phyloP scores from a whole-genome alignment of 768 basidiomycete genomes.

The Pleurotus platypus region DNA sequence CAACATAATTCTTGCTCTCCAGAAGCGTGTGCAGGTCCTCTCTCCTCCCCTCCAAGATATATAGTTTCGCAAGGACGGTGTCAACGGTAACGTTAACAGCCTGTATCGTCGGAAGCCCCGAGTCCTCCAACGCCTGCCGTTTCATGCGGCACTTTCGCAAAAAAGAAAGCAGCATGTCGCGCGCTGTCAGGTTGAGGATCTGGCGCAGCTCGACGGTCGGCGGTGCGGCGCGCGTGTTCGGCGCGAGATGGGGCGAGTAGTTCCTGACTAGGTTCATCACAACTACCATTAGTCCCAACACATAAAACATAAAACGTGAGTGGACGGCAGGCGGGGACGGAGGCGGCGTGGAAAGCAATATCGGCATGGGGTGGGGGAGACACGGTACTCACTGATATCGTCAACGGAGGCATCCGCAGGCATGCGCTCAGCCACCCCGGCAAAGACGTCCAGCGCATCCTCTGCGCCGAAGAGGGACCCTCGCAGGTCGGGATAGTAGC shows the following conservation, averaged over 20 bases:
- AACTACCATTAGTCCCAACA: constrained; percentile 78
- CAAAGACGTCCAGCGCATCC: constrained; percentile 66
- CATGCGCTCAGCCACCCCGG: constrained; percentile 73
- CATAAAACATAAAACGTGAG: constrained; percentile 31
- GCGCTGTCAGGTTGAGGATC: constrained; percentile 61
- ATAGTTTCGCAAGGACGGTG: constrained; percentile 75
- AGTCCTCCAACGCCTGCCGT: constrained; percentile 31
- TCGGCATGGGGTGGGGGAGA: constrained; percentile 15
- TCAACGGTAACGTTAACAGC: constrained; percentile 49
- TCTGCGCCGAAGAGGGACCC: constrained; percentile 53
- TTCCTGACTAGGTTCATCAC: constrained; percentile 86
- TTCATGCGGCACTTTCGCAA: constrained; percentile 58
- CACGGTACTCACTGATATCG: constrained; percentile 73
- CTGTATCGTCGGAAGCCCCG: constrained; percentile 11
- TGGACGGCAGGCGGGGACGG: constrained; percentile 21
- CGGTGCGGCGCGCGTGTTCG: constrained; percentile 62
- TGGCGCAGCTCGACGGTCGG: constrained; percentile 66
- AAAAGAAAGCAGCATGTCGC: constrained; percentile 72
- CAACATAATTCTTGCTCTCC: constrained; percentile 48
- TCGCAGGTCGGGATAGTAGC: constrained; percentile 76
- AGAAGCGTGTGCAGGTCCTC: constrained; percentile 61
- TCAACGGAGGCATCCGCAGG: constrained; percentile 67
- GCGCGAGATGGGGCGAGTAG: constrained; percentile 83
- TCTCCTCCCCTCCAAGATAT: constrained; percentile 57
- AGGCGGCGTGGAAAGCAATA: constrained; percentile 19